Conservation (phyloP, 1,139 yeast species). For the Geotrichum fermentans region DNA sequence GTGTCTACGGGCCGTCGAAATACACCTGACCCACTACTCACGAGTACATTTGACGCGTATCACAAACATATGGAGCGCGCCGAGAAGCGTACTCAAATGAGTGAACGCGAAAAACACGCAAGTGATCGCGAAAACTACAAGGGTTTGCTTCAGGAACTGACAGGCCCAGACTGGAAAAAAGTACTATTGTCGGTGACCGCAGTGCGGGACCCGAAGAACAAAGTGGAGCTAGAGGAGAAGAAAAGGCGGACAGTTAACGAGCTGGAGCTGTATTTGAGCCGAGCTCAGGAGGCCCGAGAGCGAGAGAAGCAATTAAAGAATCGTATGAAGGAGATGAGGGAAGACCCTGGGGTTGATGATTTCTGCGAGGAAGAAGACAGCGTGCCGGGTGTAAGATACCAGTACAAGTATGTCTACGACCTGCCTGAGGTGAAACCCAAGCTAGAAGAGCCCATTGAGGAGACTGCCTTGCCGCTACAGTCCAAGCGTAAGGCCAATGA, state of each 20-base stretch:
- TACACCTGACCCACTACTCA: conserved; percentile 16
- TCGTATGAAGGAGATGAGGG: conserved; percentile 1
- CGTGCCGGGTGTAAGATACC: not conserved
- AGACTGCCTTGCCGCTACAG: not conserved
- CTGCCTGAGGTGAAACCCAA: not conserved
- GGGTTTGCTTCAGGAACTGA: conserved; percentile 44
- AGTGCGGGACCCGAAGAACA: conserved; percentile 47
- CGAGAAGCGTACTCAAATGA: conserved; percentile 57
- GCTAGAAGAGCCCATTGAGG: conserved; percentile 4
- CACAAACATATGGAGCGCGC: conserved; percentile 63
- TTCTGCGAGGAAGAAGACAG: conserved; percentile 6
- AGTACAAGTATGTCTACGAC: conserved; percentile 14
- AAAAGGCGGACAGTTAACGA: conserved; percentile 49
- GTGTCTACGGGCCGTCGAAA: conserved; percentile 18
- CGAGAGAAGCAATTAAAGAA: conserved; percentile 8
- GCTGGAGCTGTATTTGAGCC: conserved; percentile 45
- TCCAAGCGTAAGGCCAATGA: not conserved
- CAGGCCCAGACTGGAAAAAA: conserved; percentile 53
- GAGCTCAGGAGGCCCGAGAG: conserved; percentile 29
- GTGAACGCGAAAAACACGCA: conserved; percentile 50
- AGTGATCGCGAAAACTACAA: conserved; percentile 51
- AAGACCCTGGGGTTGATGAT: conserved; percentile 18
- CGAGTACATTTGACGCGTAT: conserved; percentile 34
- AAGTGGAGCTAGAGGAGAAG: conserved; percentile 48
- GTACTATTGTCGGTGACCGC: conserved; percentile 51